Base-by-base conservation (phyloP, 768 basidiomycete genomes). In the Lyophyllum decastes region DNA sequence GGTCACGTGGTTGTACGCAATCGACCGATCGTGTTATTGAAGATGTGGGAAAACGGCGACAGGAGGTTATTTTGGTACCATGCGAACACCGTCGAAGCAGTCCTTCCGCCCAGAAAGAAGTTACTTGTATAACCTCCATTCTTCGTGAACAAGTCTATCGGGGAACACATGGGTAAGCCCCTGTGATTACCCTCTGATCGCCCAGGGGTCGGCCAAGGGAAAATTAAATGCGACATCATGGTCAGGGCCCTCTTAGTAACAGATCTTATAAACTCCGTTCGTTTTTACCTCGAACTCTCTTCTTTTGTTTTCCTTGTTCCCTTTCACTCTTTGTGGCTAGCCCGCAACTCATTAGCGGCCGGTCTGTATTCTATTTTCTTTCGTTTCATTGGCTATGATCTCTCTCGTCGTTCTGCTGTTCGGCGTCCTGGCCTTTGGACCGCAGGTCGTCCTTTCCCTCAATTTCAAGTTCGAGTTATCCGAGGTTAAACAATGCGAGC, bases 401-500 rank as follows among this genome's bases (percentile, higher is more conserved):
- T 62, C 62, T 58, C 57, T 68, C 63, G 61, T 63, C 58, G 64
- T 62, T 64, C 64, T 73, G 66, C 65, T 73, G 58, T 64, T 73
- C 57, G 62, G 57, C 64, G 50, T 73, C 49, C 61, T 78, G 48
- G 69, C 68, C 44, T 60, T 76, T 40, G 71, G 72, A 67, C 71
- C 75, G 72, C 77, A 74, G 76, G 75, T 69, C 71, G 75, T 73
- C 65, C 71, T 73, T 63, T 66, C 71, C 53, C 49, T 54, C 19
- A 62, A 61, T 61, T 70, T 77, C 60, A 68, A 72, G 52, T 74
- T 81, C 64, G 65, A 69, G 21, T 69, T 79, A 55, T 79, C 82
- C 21, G 53, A 70, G 26, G 79, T 83, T 59, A 65, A 73, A 54
- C 83, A 88, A 67, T 87, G 86, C 70, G 78, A 75, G 59, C 75